Conservation (phyloP, 345 rosid genomes). For the Corymbia maculata region DNA sequence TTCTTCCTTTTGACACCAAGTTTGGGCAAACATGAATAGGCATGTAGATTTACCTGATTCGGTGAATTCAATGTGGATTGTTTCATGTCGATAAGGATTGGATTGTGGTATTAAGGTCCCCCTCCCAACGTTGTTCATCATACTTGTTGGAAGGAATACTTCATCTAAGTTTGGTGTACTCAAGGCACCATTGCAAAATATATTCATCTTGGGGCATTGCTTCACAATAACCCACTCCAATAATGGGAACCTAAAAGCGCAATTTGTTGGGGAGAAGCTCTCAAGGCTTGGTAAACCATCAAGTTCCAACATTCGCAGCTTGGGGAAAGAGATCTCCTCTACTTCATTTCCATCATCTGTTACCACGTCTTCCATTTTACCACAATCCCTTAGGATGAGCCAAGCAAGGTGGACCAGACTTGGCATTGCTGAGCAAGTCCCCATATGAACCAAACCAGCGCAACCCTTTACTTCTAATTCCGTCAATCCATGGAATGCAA, state of each 20-base stretch:
- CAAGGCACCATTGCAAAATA: too few species aligned
- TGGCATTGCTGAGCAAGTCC: neutral
- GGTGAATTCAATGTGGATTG: neutral
- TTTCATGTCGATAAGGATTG: neutral
- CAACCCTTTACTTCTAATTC: fast-evolving
- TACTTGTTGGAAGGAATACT: too few species aligned
- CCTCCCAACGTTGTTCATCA: too few species aligned
- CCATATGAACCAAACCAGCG: neutral
- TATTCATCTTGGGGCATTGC: neutral
- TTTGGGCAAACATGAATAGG: neutral
- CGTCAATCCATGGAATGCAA: neutral
- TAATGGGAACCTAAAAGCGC: neutral
- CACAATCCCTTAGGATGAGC: fast-evolving
- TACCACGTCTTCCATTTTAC: neutral
- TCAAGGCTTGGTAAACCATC: neutral
- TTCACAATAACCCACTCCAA: fast-evolving
- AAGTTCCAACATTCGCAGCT: fast-evolving
- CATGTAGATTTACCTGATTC: neutral
- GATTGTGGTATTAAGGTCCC: too few species aligned
- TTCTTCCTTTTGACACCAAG: neutral
- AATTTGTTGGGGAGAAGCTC: neutral
- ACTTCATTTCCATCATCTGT: neutral
- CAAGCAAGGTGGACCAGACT: fast-evolving
- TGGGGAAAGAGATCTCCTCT: neutral
- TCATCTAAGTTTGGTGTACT: too few species aligned